Percentiles rank a stretch among this genome's conserved stretches.
These are phyloP conservation scores for Phytophthora sp. DNA, from an alignment of 352 stramenopile genomes.

Conservation along the genomic window DNA sequence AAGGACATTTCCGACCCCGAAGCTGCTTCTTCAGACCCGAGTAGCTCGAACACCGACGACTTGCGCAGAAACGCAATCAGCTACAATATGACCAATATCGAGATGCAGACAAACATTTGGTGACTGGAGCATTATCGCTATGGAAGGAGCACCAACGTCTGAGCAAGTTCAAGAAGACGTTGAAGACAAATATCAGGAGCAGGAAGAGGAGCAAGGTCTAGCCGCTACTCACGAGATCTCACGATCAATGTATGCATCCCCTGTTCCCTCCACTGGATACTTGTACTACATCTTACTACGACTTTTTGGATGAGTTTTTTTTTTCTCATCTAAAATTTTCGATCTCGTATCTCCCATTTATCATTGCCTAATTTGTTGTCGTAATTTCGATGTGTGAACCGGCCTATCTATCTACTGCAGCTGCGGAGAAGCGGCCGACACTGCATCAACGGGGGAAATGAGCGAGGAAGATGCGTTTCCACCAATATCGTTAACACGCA, in stretches of 20 bases:
- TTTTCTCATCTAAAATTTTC: too few species aligned
- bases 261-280: slow-evolving; percentile 2
- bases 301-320: too few species aligned
- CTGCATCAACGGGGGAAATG: too few species aligned
- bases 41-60: background rate
- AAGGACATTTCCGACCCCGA: background rate
- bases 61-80: too few species aligned
- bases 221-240: background rate
- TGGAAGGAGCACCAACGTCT: background rate
- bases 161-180: background rate
- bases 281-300: background rate
- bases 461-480: too few species aligned
- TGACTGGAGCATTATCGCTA: background rate
- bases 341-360: too few species aligned
- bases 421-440: background rate
- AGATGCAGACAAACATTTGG: background rate
- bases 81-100: too few species aligned
- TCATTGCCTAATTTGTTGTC: background rate
- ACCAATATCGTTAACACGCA: too few species aligned
- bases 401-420: background rate
- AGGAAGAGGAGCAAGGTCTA: background rate
- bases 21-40: background rate
- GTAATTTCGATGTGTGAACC: background rate
- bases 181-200: background rate
- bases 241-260: slow-evolving; percentile 10